Evolutionary conservation across 306 rosid genomes (phyloP).

Genomic region (Pyrus betulifolia): DNA sequence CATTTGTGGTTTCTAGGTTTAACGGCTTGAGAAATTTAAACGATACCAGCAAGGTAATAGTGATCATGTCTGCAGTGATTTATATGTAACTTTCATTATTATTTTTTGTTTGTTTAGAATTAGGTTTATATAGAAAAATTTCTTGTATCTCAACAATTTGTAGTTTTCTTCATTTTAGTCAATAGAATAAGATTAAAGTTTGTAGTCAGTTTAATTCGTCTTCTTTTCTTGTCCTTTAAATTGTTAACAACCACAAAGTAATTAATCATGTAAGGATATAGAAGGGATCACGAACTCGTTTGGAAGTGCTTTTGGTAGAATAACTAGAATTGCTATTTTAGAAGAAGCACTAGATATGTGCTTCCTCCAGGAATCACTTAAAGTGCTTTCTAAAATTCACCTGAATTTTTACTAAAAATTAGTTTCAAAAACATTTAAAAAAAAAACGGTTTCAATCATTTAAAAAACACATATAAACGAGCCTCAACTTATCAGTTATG

Average conservation of each 20-base stretch:
- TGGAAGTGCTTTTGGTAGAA: too few species aligned
- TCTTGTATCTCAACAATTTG: too few species aligned
- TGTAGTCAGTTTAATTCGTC: too few species aligned
- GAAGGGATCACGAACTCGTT: neutral
- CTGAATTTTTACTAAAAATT: too few species aligned
- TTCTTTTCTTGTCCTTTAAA: neutral
- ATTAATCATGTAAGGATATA: neutral
- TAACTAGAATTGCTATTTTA: too few species aligned
- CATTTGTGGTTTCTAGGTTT: slow-evolving; percentile 32
- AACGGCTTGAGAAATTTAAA: slow-evolving; percentile 55
- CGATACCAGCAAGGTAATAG: neutral
- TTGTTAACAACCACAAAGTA: neutral
- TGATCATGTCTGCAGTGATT: neutral
- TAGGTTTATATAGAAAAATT: neutral
- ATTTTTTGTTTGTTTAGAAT: neutral
- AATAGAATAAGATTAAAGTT: neutral
- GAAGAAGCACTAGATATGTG: too few species aligned
- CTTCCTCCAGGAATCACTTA: too few species aligned
- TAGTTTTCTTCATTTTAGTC: neutral
- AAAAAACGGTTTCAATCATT: too few species aligned
- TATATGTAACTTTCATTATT: neutral
- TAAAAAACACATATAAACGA: too few species aligned
- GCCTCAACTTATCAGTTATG: neutral
- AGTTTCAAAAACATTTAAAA: too few species aligned
- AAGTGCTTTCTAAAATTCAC: too few species aligned